These are phyloP conservation scores for Leccinum subgranulosum DNA, from an alignment of 768 basidiomycete species.

Conservation along the genomic window DNA sequence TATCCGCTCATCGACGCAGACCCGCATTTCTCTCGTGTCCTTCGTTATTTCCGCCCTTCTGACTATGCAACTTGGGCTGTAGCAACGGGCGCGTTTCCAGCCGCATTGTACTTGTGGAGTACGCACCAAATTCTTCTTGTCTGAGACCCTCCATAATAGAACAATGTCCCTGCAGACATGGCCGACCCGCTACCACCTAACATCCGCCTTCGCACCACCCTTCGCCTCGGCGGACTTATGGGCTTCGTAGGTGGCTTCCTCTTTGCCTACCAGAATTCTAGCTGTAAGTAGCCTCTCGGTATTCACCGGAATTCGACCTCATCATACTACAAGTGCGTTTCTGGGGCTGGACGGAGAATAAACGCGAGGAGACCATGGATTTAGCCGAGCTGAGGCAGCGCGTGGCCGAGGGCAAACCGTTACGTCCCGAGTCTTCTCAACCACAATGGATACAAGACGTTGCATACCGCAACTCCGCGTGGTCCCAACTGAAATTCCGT, in stretches of 20 bases:
- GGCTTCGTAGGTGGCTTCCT: slow-evolving; percentile 92
- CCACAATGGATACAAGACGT: slow-evolving; percentile 83
- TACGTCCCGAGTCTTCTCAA: slow-evolving; percentile 83
- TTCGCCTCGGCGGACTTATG: slow-evolving; percentile 64
- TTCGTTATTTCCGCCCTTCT: slow-evolving; percentile 82
- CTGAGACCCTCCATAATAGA: slow-evolving; percentile 5
- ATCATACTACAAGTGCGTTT: slow-evolving; percentile 63
- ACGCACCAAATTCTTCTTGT: slow-evolving; percentile 24
- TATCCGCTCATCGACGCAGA: slow-evolving; percentile 94
- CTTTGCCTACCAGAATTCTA: slow-evolving; percentile 87
- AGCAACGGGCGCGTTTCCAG: slow-evolving; percentile 77
- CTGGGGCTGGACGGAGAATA: slow-evolving; percentile 94
- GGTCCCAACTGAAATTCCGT: slow-evolving; percentile 93
- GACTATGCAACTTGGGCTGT: slow-evolving; percentile 87
- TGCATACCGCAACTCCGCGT: slow-evolving; percentile 85
- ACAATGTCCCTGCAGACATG: slow-evolving; percentile 35
- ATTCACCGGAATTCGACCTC: slow-evolving; percentile 7
- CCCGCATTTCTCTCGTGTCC: slow-evolving; percentile 83
- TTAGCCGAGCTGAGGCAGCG: slow-evolving; percentile 73
- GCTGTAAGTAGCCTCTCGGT: slow-evolving; percentile 50
- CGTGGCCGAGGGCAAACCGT: slow-evolving; percentile 72
- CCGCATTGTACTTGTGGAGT: slow-evolving; percentile 83
- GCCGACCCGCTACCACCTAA: slow-evolving; percentile 41
- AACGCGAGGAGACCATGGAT: slow-evolving; percentile 76
- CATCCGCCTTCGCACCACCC: slow-evolving; percentile 36